Base-by-base conservation (phyloP, 768 basidiomycete genomes). In the Suillus spraguei region DNA sequence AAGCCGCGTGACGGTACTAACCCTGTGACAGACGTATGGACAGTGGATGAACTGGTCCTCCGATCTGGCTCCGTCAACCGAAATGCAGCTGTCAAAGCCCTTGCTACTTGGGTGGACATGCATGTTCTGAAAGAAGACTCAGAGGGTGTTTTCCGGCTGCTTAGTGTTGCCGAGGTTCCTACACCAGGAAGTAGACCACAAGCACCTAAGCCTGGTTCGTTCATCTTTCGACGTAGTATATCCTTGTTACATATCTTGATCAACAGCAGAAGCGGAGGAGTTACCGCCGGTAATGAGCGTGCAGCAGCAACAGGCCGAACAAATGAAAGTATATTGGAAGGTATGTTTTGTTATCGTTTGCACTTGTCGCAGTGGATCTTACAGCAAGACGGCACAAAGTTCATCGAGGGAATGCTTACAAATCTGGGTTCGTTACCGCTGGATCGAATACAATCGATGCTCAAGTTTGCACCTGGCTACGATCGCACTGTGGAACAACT, bases 311-410 rank as follows among this genome's bases (percentile, higher is more conserved):
- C 88, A 93, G 70, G 87, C 88, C 0, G 91, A 93, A 69, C 91
- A 95, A 76, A 93, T 96, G 89, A 85, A 81, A 64, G 83, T 94
- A 1, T 92, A 89, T 72, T 96, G 94, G 94, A 94, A 92, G 86
- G 93, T 88, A 60, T 8, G 75, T 28, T 53, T 53, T 44, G 32
- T 39, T 42, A 38, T 49, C 56, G 8, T 63, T 38, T 36, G 47
- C 38, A n/a, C 22, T 41, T 60, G 22, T 55, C 47, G 35, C 35
- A 17, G 42, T 55, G 64, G 44, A 58, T 61, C 9, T 64, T 58
- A 50, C 36, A 13, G 36, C 44, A 20, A 49, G 58, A 35, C 33
- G 49, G 5, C 13, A 16, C 47, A 24, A 64, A 94, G 91, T 96
- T 90, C 76, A 91, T 96, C 64, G 89, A 93, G 76, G 94, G 92